Evolutionary conservation across 495 filamentous ascomycete species (phyloP).

Genomic region (Niebla homalea): DNA sequence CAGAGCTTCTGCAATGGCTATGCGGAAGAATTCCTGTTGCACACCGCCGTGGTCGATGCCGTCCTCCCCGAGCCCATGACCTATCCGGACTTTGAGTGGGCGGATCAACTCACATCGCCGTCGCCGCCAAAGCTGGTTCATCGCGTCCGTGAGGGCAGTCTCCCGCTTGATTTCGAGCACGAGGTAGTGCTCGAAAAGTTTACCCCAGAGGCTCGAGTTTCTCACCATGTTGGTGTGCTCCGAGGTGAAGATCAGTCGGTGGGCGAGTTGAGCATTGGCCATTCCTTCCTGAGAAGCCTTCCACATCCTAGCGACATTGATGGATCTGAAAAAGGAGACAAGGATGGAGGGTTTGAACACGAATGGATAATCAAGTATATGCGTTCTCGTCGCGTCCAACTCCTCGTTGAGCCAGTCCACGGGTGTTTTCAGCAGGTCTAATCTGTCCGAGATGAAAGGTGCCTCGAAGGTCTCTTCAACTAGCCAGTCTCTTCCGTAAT

Average conservation of each 20-base stretch:
- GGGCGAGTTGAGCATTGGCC: conserved; percentile 46
- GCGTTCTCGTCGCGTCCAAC: conserved; percentile 47
- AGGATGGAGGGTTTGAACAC: conserved; percentile 60
- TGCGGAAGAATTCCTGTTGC: conserved; percentile 86
- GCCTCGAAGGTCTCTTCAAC: conserved; percentile 50
- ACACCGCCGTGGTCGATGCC: conserved; percentile 90
- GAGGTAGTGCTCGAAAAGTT: conserved; percentile 55
- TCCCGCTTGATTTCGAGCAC: conserved; percentile 63
- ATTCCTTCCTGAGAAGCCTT: conserved; percentile 58
- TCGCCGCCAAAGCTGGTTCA: conserved; percentile 79
- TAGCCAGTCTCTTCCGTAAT: background rate
- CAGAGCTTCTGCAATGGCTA: conserved; percentile 64
- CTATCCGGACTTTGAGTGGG: conserved; percentile 79
- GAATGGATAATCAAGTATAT: conserved; percentile 71
- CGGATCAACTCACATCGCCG: conserved; percentile 69
- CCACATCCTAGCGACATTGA: conserved; percentile 76
- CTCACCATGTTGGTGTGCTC: conserved; percentile 22
- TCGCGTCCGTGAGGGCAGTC: conserved; percentile 58
- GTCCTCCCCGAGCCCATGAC: conserved; percentile 68
- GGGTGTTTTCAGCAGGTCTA: conserved; percentile 67
- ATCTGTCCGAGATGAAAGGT: conserved; percentile 59
- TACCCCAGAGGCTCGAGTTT: conserved; percentile 44
- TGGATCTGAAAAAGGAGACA: conserved; percentile 76
- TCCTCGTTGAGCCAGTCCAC: conserved; percentile 53
- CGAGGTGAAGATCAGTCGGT: conserved; percentile 38